Conservation (phyloP, 371 early-diverging fungal genomes). For the Actinomortierella ambigua region DNA sequence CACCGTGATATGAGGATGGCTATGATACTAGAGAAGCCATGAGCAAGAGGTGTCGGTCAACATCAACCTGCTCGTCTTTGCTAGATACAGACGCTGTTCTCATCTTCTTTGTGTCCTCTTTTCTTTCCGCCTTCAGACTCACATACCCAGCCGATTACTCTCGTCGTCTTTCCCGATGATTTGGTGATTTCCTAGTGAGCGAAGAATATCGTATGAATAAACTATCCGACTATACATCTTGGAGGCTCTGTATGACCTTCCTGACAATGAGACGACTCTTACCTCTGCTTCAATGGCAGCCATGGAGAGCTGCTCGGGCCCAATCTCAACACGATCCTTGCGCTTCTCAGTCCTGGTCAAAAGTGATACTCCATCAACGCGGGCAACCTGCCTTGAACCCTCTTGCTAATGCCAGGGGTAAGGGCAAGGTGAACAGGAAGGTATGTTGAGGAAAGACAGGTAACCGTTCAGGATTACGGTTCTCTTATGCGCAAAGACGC, state of each 20-base stretch:
- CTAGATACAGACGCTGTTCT: background rate
- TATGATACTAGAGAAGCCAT: conserved; percentile 52
- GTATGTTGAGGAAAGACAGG: background rate
- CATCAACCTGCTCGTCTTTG: too few species aligned
- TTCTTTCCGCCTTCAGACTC: background rate
- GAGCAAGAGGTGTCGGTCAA: too few species aligned
- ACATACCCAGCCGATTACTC: conserved; percentile 76
- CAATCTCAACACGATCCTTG: conserved; percentile 75
- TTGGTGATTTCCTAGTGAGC: conserved; percentile 56
- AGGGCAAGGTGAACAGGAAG: conserved; percentile 6
- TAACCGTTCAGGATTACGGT: background rate
- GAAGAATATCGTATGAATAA: too few species aligned
- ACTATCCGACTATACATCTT: too few species aligned
- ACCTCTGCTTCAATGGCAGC: conserved; percentile 74
- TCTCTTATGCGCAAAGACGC: background rate
- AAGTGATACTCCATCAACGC: conserved; percentile 60
- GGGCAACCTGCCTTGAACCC: conserved; percentile 47
- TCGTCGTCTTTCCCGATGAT: conserved; percentile 49
- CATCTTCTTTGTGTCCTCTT: background rate
- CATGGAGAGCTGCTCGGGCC: conserved; percentile 64
- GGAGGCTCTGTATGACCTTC: background rate
- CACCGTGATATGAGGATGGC: conserved; percentile 80
- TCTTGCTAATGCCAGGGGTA: conserved; percentile 14
- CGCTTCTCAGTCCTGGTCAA: conserved; percentile 76
- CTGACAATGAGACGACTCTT: background rate